Percentiles rank a stretch among this genome's conserved stretches.
Evolutionary conservation across 164 flowering plant species (phyloP).

Genomic region (Paratinospora sagittata): DNA sequence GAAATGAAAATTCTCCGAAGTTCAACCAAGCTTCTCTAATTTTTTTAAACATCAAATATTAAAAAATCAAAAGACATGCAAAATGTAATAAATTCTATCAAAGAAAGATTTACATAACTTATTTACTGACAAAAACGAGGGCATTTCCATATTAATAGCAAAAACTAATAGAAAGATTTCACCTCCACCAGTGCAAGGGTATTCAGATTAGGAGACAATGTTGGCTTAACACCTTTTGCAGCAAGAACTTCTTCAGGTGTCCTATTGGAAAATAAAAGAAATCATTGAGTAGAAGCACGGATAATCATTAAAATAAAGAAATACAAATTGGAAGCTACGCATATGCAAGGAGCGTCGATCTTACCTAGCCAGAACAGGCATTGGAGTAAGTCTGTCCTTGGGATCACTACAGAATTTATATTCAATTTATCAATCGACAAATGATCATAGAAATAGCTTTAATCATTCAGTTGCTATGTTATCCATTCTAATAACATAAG

Average conservation of each 20-base stretch:
- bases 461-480: constrained; percentile 22
- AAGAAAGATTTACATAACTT: constrained; percentile 19
- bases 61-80: constrained; percentile 11
- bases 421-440: background rate
- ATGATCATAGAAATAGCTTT: background rate
- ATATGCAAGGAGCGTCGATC: constrained; percentile 2
- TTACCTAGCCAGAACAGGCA: constrained; percentile 91
- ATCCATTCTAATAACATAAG: constrained; percentile 46
- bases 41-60: too few relatives aligned
- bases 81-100: background rate
- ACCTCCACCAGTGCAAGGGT: constrained; percentile 98
- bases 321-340: background rate
- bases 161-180: constrained; percentile 13
- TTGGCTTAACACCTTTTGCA: constrained; percentile 96
- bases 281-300: background rate
- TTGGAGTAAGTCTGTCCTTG: constrained; percentile 71
- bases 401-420: constrained; percentile 54
- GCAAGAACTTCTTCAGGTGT: constrained; percentile 94
- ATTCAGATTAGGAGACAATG: constrained; percentile 88
- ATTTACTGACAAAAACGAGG: background rate
- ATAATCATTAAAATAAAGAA: background rate
- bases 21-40: constrained; percentile 3
- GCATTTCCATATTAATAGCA: background rate
- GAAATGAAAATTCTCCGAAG: too few relatives aligned
- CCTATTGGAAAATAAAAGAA: constrained; percentile 34